Conservation (phyloP, 2,329 filamentous ascomycete species). For the Cadophora sp. region DNA sequence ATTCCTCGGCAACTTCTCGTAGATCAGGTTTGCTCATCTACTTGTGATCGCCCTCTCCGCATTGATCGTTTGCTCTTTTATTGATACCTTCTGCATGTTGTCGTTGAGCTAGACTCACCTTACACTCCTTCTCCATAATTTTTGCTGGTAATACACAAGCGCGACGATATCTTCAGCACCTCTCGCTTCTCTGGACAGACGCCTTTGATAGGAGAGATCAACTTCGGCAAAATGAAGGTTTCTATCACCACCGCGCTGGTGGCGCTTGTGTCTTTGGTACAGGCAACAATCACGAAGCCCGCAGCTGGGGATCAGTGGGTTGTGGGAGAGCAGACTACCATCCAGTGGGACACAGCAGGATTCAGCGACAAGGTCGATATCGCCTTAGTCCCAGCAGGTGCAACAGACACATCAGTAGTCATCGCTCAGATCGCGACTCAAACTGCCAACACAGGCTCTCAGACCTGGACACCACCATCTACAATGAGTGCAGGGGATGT, state of each 20-base stretch:
- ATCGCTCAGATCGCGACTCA: constrained; percentile 56
- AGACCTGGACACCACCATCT: constrained; percentile 29
- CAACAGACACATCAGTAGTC: constrained; percentile 43
- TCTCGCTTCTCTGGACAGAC: not conserved
- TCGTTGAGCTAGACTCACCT: constrained; percentile 10
- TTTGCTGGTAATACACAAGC: not conserved
- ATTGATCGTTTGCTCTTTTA: not conserved
- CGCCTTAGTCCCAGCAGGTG: constrained; percentile 29
- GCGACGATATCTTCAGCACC: not conserved
- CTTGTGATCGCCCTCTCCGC: constrained; percentile 1
- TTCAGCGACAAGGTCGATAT: constrained; percentile 26
- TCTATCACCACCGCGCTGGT: constrained; percentile 22
- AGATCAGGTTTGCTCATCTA: constrained; percentile 5
- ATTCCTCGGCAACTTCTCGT: not conserved
- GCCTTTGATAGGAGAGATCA: not conserved
- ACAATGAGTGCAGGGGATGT: constrained; percentile 24
- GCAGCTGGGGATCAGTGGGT: constrained; percentile 27
- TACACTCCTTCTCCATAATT: not conserved
- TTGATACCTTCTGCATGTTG: not conserved
- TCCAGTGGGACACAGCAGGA: constrained; percentile 31
- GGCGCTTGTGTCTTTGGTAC: constrained; percentile 23
- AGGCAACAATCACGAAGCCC: constrained; percentile 27
- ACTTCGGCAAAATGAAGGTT: constrained; percentile 28
- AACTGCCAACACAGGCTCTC: constrained; percentile 49
- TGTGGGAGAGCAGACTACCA: constrained; percentile 22